Evolutionary conservation across 192 early-diverging fungal genomes (phyloP), one percentile per base, ranked within the genome.

Genomic region (Cetraspora pellucida): DNA sequence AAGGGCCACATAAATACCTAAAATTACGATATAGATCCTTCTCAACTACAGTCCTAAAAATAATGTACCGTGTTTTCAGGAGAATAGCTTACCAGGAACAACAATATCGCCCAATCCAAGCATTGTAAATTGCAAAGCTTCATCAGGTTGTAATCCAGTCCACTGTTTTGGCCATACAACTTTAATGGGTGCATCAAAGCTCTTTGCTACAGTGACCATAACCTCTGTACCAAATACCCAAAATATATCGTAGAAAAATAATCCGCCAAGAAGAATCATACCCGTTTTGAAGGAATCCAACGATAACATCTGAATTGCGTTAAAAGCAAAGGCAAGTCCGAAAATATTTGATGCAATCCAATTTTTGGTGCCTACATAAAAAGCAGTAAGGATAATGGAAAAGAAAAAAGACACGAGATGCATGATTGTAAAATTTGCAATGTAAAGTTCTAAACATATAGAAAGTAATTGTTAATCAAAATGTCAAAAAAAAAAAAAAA

Each of bases 171-270:
- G 95, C 81, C 90, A 95, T 49, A 96, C 83, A 3, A 99, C 91
- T 88, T 99, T 99, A 82, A 99, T 94, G 44, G 97, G 97, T 7
- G 94, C 95, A 79, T 99, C 97, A 83, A 98, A 94, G 72, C 89
- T 92, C 85, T 93, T 96, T 52, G 97, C 97, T 25, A 99, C 97
- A 10, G 93, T 92, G 8, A 98, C 97, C 97, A 99, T 99, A 21
- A 99, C 97, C 49, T 95, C 93, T 8, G 97, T 98, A 46, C 95
- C 95, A 87, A 99, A 99, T 74, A 99, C 97, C 97, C 97, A 99
- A 77, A 98, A 99, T 65, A 99, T 90, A 82, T 99, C 97, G 79
- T 99, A 99, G 28, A 96, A 81, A 84, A 99, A 99, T 54, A 99
- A 83, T 19, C 93, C 96, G 25, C 88, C 82, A 31, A 99, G 89